Evolutionary conservation across 768 basidiomycete genomes (phyloP), one percentile per base, ranked within the genome.

Genomic region (Amyloporia xantha): DNA sequence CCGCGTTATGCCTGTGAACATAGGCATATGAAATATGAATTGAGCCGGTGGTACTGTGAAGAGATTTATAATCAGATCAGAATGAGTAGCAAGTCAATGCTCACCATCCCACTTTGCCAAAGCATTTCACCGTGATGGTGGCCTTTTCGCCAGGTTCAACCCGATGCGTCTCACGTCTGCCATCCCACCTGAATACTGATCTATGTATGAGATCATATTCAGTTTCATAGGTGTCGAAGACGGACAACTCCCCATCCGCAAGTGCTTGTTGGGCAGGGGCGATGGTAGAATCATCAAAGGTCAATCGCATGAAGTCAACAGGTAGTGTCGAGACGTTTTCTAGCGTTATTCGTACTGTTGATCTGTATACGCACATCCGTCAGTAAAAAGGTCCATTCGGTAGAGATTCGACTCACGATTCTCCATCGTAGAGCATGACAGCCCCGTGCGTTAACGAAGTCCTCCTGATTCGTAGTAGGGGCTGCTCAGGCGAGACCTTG

Each of bases 341-440:
- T 4, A 98, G 69, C 1, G 87, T 91, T 39, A 98, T 72, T 2
- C 88, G 83, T 41, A 98, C 81, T 4, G 72, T 79, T 1, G 91
- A 88, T 62, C 95, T 97, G 56, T 4, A 19, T 17, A 36, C 4
- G 25, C 5, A 4, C n/a, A 13, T 21, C 6, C 30, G 7, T 35
- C 19, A 20, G 26, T 23, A 13, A 54, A 30, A 19, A 54, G 21
- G 20, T 12, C 3, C 6, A 35, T 10, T 3, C 23, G 48, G 28
- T 9, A 13, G 4, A 5, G 27, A 15, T 13, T 44, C 19, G 44
- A 68, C 82, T 51, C 54, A 92, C 94, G 69, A 82, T 71, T 99
- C 96, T 27, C 96, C 96, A 41, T 95, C 81, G 60, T 95, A 97
- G 44, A 98, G 71, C 91, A 96, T 95, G 21, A 97, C 70, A 0